Percentiles rank a stretch among this genome's conserved stretches.
phyloP scores from a whole-genome alignment of 2,329 filamentous ascomycete genomes.

The Hymenoscyphus fructigenus region DNA sequence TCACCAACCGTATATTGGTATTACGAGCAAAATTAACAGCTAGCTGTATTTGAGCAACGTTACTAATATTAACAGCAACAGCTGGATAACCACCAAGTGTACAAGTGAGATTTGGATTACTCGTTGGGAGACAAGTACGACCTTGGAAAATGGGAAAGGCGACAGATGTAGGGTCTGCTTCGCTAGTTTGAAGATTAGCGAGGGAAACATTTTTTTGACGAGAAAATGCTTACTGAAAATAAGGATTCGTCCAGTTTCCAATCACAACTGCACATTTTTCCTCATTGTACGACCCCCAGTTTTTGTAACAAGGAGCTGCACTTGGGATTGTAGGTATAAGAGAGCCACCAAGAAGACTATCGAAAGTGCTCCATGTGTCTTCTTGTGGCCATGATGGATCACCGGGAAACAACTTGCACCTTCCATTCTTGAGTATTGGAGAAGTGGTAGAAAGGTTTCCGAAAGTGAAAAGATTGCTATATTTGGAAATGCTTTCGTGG shows the following conservation, averaged over 20 bases:
- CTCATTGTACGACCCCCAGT: constrained; percentile 33
- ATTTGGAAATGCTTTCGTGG: neutral
- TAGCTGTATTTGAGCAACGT: constrained; percentile 45
- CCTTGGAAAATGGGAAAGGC: constrained; percentile 48
- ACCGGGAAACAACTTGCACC: constrained; percentile 30
- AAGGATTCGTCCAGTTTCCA: constrained; percentile 23
- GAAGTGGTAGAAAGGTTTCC: neutral
- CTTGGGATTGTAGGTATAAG: constrained; percentile 46
- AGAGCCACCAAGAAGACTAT: constrained; percentile 44
- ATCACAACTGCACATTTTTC: constrained; percentile 38
- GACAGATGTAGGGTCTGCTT: constrained; percentile 43
- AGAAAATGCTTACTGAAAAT: neutral
- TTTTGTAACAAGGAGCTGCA: constrained; percentile 44
- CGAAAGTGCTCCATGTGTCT: constrained; percentile 46
- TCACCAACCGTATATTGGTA: constrained; percentile 42
- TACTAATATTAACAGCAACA: constrained; percentile 38
- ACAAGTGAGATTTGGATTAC: constrained; percentile 7
- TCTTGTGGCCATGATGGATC: constrained; percentile 47
- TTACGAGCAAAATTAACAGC: constrained; percentile 45
- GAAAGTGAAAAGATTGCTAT: neutral
- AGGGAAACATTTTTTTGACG: neutral
- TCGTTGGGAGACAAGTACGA: constrained; percentile 39
- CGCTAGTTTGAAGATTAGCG: constrained; percentile 23
- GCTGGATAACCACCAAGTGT: constrained; percentile 30
- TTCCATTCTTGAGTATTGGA: too few species aligned